Evolutionary conservation across 768 basidiomycete genomes (phyloP).

Genomic region (Dentipellis sp.): DNA sequence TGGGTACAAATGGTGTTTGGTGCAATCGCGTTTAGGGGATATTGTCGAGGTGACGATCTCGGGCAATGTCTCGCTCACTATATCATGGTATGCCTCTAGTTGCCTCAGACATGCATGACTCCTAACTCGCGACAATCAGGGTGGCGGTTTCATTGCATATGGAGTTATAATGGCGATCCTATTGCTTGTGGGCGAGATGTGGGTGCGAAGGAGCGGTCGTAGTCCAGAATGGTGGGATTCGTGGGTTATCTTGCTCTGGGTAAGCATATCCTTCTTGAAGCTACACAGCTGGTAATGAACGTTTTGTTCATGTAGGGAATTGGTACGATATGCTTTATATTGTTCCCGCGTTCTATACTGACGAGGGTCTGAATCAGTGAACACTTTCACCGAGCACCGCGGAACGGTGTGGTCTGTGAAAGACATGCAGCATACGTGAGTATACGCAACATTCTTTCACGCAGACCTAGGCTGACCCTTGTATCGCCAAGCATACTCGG

Average conservation of each 20-base stretch:
- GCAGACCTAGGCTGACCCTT: too few species aligned
- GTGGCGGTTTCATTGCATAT: slow-evolving; percentile 86
- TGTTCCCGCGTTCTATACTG: background rate
- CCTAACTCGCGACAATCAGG: slow-evolving; percentile 25
- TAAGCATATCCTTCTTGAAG: slow-evolving; percentile 21
- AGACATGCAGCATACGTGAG: slow-evolving; percentile 92
- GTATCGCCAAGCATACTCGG: background rate
- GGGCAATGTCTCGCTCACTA: slow-evolving; percentile 87
- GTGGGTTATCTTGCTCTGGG: slow-evolving; percentile 49
- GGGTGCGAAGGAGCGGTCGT: slow-evolving; percentile 59
- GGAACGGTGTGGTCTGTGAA: slow-evolving; percentile 78
- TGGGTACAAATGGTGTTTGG: slow-evolving; percentile 91
- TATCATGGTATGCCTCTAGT: slow-evolving; percentile 47
- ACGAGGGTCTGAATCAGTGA: slow-evolving; percentile 36
- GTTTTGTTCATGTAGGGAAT: slow-evolving; percentile 8
- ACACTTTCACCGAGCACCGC: slow-evolving; percentile 90
- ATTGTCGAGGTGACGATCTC: slow-evolving; percentile 69
- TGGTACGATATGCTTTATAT: slow-evolving; percentile 4
- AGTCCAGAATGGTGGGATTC: slow-evolving; percentile 88
- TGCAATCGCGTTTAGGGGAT: slow-evolving; percentile 60
- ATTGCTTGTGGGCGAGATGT: slow-evolving; percentile 67
- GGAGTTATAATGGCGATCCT: slow-evolving; percentile 74
- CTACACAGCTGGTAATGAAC: too few species aligned
- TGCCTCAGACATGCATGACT: background rate
- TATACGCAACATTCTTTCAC: slow-evolving; percentile 7